These are phyloP conservation scores for Saussurea involucrata DNA, from an alignment of 129 eudicot species.

Conservation along the genomic window DNA sequence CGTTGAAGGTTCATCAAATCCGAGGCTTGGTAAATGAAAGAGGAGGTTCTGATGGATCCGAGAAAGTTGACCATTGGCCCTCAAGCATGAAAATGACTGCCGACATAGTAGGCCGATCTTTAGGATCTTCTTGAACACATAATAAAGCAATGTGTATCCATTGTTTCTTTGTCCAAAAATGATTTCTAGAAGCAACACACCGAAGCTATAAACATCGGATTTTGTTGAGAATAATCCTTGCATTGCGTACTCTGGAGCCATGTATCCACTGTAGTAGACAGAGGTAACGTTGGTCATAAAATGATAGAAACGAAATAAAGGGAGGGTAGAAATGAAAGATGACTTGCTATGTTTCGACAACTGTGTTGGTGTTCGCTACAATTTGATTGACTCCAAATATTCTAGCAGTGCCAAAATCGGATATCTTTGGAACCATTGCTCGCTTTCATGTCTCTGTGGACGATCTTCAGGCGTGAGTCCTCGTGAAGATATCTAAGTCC, in stretches of 20 bases:
- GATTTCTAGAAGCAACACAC: neutral
- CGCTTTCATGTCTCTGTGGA: too few species aligned
- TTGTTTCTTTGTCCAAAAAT: neutral
- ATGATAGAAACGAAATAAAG: neutral
- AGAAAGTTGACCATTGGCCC: neutral
- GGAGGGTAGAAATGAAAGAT: neutral
- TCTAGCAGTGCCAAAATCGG: slow-evolving; percentile 46
- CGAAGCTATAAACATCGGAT: neutral
- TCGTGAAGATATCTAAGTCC: too few species aligned
- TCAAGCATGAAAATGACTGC: neutral
- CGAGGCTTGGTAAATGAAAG: neutral
- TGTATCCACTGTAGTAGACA: neutral
- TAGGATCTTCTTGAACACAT: slow-evolving; percentile 2
- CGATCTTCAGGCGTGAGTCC: too few species aligned
- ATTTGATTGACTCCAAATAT: slow-evolving; percentile 16
- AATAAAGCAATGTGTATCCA: neutral
- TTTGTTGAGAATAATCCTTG: neutral
- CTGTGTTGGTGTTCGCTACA: slow-evolving; percentile 23
- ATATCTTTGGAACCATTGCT: neutral
- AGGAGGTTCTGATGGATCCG: neutral
- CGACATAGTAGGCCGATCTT: neutral
- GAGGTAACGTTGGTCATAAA: neutral
- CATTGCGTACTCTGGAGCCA: too few species aligned
- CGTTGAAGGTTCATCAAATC: neutral
- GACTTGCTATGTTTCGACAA: slow-evolving; percentile 38